phyloP scores from a whole-genome alignment of 2,329 filamentous ascomycete species.

The Aspergillus pseudonomiae region DNA sequence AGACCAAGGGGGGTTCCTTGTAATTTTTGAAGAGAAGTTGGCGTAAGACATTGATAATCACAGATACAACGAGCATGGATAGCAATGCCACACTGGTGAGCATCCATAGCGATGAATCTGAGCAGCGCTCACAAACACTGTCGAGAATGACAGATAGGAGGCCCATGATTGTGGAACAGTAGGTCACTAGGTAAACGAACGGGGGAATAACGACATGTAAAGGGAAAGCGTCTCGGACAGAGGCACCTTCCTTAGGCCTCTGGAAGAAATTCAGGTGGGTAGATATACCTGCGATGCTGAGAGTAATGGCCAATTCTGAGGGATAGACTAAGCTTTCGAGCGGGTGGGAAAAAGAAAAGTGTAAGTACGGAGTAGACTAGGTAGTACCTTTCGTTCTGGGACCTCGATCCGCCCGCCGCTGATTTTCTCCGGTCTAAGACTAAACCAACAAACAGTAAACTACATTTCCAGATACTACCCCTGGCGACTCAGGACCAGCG shows the following conservation, averaged over 20 bases:
- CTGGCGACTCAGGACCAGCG: background rate
- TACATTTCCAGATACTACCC: background rate
- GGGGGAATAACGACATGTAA: background rate
- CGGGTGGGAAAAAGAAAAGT: background rate
- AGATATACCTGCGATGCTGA: background rate
- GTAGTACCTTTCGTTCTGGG: background rate
- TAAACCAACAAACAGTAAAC: background rate
- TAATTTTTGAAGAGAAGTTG: conserved; percentile 82
- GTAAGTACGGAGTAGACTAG: background rate
- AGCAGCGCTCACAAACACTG: conserved; percentile 49
- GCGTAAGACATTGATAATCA: conserved; percentile 76
- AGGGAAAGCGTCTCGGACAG: conserved; percentile 12
- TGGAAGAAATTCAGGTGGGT: background rate
- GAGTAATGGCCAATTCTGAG: background rate
- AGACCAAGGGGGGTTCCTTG: conserved; percentile 72
- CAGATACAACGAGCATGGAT: conserved; percentile 56
- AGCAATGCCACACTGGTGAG: conserved; percentile 48
- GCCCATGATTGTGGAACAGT: conserved; percentile 47
- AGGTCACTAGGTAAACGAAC: background rate
- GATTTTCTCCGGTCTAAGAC: background rate
- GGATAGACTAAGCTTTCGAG: background rate
- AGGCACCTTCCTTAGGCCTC: conserved; percentile 14
- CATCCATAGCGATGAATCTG: conserved; percentile 50
- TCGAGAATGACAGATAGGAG: conserved; percentile 53
- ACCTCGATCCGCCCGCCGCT: conserved; percentile 4